Conservation (phyloP, 2,329 filamentous ascomycete species). For the Apiospora rasikravindrae region DNA sequence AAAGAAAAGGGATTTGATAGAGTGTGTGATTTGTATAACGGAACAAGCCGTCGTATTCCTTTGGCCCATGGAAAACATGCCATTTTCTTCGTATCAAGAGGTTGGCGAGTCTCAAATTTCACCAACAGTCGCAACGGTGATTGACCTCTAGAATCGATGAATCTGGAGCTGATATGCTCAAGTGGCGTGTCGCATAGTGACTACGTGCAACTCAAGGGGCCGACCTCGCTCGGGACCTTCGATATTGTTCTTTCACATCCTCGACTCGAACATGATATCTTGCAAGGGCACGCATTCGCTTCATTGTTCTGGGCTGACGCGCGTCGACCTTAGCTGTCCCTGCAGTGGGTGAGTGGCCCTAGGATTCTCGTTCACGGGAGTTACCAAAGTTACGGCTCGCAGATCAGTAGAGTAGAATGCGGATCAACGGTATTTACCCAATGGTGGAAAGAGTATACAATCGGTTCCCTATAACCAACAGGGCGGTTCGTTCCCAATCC, state of each 20-base stretch:
- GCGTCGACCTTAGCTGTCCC: not conserved
- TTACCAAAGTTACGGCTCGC: not conserved
- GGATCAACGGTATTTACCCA: not conserved
- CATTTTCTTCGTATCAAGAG: not conserved
- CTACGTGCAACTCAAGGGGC: not conserved
- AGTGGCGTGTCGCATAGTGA: not conserved
- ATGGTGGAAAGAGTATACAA: not conserved
- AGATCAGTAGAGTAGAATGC: not conserved
- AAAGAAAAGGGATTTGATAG: not conserved
- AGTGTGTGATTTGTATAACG: not conserved
- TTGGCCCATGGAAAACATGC: not conserved
- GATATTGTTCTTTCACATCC: not conserved
- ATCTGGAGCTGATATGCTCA: not conserved
- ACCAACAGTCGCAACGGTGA: not conserved
- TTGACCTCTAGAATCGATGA: not conserved
- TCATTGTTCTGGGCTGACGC: not conserved
- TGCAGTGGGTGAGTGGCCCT: not conserved
- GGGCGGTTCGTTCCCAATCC: not conserved
- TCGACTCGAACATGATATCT: not conserved
- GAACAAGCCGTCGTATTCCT: not conserved
- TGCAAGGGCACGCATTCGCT: not conserved
- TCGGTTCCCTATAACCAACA: not conserved
- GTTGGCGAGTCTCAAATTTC: not conserved
- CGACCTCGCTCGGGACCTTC: not conserved
- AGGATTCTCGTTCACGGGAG: not conserved